These are phyloP conservation scores for Boletus coccyginus DNA, from an alignment of 768 basidiomycete species.

Conservation along the genomic window DNA sequence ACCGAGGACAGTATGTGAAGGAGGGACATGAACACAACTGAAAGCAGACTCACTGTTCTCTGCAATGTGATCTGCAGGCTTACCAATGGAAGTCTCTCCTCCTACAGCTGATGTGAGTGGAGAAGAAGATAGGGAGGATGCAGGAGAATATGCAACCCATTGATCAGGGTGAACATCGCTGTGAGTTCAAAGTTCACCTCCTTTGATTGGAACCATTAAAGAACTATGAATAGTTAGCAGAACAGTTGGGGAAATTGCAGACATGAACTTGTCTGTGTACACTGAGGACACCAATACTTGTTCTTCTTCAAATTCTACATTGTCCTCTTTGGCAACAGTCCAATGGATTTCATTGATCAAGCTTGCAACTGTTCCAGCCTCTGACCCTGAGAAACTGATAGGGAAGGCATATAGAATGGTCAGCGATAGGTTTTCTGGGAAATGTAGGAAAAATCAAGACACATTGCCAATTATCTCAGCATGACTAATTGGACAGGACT, in stretches of 20 bases:
- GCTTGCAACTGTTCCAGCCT: background rate
- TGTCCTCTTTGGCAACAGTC: background rate
- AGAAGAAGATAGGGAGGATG: background rate
- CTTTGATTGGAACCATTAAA: background rate
- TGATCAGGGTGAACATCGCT: background rate
- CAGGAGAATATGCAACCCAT: background rate
- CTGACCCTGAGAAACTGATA: background rate
- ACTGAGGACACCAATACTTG: background rate
- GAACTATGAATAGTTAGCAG: background rate
- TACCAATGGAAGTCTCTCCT: background rate
- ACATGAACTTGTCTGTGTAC: slow-evolving; percentile 2
- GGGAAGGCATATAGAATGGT: background rate
- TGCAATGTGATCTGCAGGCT: background rate
- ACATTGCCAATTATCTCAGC: background rate
- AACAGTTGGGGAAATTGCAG: background rate
- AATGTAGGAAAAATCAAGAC: background rate
- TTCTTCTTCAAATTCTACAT: background rate
- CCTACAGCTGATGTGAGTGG: background rate
- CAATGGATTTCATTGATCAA: background rate
- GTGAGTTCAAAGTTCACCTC: too few species aligned
- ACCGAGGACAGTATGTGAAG: background rate
- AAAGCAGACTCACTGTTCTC: slow-evolving; percentile 1
- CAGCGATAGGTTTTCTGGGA: background rate
- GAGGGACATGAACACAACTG: background rate
- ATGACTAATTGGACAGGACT: background rate